These are phyloP conservation scores for Biscogniauxia mediterranea DNA, from an alignment of 2,329 filamentous ascomycete genomes.

Conservation along the genomic window DNA sequence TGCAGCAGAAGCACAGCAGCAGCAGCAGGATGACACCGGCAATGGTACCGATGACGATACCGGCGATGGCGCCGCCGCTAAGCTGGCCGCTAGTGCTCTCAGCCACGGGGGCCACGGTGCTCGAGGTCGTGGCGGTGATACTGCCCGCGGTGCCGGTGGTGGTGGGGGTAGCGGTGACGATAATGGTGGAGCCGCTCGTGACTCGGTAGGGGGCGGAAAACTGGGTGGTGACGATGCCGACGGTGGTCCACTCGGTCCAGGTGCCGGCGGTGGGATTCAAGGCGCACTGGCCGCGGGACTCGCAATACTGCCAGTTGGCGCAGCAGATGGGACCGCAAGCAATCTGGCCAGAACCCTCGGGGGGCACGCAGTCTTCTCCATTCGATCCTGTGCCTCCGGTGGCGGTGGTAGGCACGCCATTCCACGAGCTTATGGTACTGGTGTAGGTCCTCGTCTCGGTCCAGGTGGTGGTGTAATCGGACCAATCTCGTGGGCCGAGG, in stretches of 20 bases:
- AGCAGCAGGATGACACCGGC: constrained; percentile 65
- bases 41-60: constrained; percentile 74
- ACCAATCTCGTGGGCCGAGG: constrained; percentile 31
- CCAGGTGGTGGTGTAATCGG: constrained; percentile 55
- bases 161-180: constrained; percentile 51
- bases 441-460: constrained; percentile 60
- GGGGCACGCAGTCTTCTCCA: constrained; percentile 49
- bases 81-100: constrained; percentile 45
- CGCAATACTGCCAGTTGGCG: constrained; percentile 67
- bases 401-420: constrained; percentile 44
- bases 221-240: constrained; percentile 51
- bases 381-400: constrained; percentile 21
- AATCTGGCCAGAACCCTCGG: constrained; percentile 49
- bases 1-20: constrained; percentile 74
- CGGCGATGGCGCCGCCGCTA: constrained; percentile 72
- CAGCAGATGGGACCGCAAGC: constrained; percentile 71
- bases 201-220: constrained; percentile 51
- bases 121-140: constrained; percentile 40
- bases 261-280: constrained; percentile 48
- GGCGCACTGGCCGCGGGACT: constrained; percentile 55
- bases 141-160: constrained; percentile 46
- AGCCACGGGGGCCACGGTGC: constrained; percentile 39
- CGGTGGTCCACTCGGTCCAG: constrained; percentile 43
- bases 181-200: constrained; percentile 50
- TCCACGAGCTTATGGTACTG: constrained; percentile 54